phyloP scores from a whole-genome alignment of 768 basidiomycete species.

The Kwoniella sp. region DNA sequence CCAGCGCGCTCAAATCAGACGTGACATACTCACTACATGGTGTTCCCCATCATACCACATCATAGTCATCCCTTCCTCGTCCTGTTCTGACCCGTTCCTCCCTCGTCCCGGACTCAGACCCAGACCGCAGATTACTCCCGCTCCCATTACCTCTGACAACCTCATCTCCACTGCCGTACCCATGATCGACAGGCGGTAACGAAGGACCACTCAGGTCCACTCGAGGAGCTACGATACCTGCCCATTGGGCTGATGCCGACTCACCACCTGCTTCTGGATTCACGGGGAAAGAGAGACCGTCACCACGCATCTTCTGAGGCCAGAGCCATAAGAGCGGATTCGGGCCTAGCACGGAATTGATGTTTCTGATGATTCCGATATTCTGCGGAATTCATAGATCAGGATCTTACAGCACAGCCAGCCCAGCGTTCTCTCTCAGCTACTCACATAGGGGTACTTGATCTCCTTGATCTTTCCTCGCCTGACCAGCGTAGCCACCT shows the following conservation, averaged over 20 bases:
- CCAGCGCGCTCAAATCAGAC: neutral
- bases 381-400: slow-evolving; percentile 61
- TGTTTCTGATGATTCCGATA: slow-evolving; percentile 72
- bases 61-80: slow-evolving; percentile 13
- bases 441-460: slow-evolving; percentile 86
- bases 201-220: slow-evolving; percentile 17
- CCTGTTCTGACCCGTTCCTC: slow-evolving; percentile 22
- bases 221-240: slow-evolving; percentile 36
- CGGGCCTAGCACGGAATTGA: slow-evolving; percentile 73
- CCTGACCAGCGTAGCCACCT: slow-evolving; percentile 78
- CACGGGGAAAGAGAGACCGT: slow-evolving; percentile 76
- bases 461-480: slow-evolving; percentile 85
- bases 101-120: slow-evolving; percentile 9
- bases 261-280: slow-evolving; percentile 59
- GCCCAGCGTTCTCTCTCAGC: too few relatives aligned
- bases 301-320: slow-evolving; percentile 68
- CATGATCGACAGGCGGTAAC: slow-evolving; percentile 5
- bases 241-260: slow-evolving; percentile 46
- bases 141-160: slow-evolving; percentile 24
- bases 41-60: slow-evolving; percentile 23
- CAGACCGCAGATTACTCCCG: slow-evolving; percentile 20
- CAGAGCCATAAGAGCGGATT: slow-evolving; percentile 82
- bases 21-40: slow-evolving; percentile 4
- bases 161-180: slow-evolving; percentile 22
- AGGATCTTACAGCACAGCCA: too few relatives aligned